A percentile compares a stretch with the other conserved stretches of the same genome.
These are phyloP conservation scores for Chlamydomonas sphaeroides DNA, from an alignment of 139 green algal species.

Conservation along the genomic window DNA sequence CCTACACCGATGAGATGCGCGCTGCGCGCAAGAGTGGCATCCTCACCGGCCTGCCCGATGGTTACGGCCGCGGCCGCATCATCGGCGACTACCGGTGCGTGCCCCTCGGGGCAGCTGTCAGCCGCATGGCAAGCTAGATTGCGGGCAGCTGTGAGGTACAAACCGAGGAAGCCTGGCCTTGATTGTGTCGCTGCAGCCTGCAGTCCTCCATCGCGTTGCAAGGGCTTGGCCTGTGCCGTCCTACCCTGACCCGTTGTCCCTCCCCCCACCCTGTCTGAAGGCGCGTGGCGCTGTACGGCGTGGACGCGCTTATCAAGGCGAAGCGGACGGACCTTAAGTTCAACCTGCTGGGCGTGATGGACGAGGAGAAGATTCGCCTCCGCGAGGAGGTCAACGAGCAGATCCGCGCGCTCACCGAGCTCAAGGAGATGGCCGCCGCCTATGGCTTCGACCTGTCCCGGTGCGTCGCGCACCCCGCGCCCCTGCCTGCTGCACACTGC, in stretches of 20 bases:
- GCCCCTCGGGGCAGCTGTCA: neutral
- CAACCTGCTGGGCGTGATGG: conserved; percentile 68
- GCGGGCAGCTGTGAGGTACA: too few relatives aligned
- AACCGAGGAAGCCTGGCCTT: too few relatives aligned
- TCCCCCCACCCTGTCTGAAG: neutral
- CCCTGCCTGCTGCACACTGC: too few relatives aligned
- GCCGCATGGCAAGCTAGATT: too few relatives aligned
- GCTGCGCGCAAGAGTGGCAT: conserved; percentile 70
- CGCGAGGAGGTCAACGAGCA: conserved; percentile 77
- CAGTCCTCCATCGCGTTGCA: too few relatives aligned
- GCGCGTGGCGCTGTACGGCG: conserved; percentile 81
- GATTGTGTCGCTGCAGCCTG: too few relatives aligned
- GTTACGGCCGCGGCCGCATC: conserved; percentile 75
- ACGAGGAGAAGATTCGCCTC: conserved; percentile 72
- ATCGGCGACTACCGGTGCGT: conserved; percentile 80
- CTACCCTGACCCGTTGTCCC: too few relatives aligned
- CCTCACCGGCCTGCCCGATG: conserved; percentile 81
- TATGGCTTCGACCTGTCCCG: conserved; percentile 76
- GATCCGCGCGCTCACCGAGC: conserved; percentile 73
- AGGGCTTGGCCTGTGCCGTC: too few relatives aligned
- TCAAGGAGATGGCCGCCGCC: conserved; percentile 74
- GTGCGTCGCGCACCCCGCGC: neutral
- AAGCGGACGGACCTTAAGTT: conserved; percentile 71
- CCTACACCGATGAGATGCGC: conserved; percentile 82
- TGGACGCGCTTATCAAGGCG: conserved; percentile 68